Evolutionary conservation across 1,284 basidiomycete genomes (phyloP).

Genomic region (Cerioporus squamosus): DNA sequence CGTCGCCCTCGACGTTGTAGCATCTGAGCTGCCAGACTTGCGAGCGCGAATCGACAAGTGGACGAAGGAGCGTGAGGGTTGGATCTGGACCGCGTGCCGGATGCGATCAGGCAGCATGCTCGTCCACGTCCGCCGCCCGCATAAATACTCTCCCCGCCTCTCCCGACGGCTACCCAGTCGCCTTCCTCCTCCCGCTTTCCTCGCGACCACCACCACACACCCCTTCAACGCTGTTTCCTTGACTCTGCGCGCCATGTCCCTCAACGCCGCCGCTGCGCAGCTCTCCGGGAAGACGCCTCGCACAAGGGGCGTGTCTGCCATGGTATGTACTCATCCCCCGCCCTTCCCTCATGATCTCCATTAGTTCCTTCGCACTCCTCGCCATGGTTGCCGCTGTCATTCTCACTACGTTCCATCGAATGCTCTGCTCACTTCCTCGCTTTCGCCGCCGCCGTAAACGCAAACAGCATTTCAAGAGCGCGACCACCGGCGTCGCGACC

Average conservation of each 20-base stretch:
- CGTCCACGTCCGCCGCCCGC: too few species aligned
- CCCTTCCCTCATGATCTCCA: background rate
- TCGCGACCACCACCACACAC: constrained; percentile 1
- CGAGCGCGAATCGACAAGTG: too few species aligned
- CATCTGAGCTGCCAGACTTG: too few species aligned
- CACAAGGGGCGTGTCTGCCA: constrained; percentile 35
- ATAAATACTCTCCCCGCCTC: too few species aligned
- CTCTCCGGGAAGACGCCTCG: constrained; percentile 30
- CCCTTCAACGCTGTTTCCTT: background rate
- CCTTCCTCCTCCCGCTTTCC: background rate
- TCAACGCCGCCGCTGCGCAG: constrained; percentile 11
- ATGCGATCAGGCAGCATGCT: too few species aligned
- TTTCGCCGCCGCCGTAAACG: constrained; percentile 8
- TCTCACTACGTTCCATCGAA: constrained; percentile 21
- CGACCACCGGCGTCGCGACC: constrained; percentile 94
- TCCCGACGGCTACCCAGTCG: too few species aligned
- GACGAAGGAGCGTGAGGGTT: too few species aligned
- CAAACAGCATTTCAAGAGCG: constrained; percentile 92
- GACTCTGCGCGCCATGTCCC: constrained; percentile 13
- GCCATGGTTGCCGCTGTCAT: constrained; percentile 9
- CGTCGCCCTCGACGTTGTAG: too few species aligned
- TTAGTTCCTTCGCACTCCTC: constrained; percentile 1
- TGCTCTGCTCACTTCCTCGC: constrained; percentile 16
- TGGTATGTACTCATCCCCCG: constrained; percentile 26
- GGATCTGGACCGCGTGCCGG: too few species aligned